phyloP scores from a whole-genome alignment of 805 yeast species.

The Saccharomyces eubayanus region DNA sequence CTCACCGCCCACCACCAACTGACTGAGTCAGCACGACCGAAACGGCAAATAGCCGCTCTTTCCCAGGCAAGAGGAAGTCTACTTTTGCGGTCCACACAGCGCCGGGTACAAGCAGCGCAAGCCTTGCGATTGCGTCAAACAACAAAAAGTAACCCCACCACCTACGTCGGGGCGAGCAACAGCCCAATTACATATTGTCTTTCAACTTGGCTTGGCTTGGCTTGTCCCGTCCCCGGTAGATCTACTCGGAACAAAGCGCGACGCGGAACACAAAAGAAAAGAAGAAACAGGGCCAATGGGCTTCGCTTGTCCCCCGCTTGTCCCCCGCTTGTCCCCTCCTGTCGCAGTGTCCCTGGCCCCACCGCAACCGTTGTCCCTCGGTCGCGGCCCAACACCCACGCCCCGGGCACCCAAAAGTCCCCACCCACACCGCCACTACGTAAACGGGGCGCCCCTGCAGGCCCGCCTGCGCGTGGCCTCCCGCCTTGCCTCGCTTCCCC shows the following conservation, averaged over 20 bases:
- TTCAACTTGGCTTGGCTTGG: background rate
- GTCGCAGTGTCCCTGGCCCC: background rate
- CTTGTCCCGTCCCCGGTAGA: background rate
- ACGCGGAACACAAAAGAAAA: background rate
- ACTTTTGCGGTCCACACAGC: background rate
- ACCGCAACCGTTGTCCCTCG: background rate
- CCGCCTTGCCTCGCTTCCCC: background rate
- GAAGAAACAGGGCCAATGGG: background rate
- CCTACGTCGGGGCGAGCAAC: background rate
- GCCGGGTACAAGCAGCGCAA: background rate
- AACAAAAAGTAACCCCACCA: background rate
- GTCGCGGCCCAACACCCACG: background rate
- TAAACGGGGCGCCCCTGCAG: background rate
- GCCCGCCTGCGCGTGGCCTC: background rate
- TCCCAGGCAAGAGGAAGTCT: background rate
- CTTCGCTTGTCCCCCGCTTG: background rate
- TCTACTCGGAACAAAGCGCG: background rate
- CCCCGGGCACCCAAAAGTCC: conserved; percentile 1
- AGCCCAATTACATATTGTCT: background rate
- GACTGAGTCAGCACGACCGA: background rate
- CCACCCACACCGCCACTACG: background rate
- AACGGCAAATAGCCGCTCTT: background rate
- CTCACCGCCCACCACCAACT: background rate
- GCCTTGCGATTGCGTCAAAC: background rate
- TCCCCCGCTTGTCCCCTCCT: background rate